Evolutionary conservation across 2,329 filamentous ascomycete species (phyloP).

Genomic region (Pyricularia grisea): DNA sequence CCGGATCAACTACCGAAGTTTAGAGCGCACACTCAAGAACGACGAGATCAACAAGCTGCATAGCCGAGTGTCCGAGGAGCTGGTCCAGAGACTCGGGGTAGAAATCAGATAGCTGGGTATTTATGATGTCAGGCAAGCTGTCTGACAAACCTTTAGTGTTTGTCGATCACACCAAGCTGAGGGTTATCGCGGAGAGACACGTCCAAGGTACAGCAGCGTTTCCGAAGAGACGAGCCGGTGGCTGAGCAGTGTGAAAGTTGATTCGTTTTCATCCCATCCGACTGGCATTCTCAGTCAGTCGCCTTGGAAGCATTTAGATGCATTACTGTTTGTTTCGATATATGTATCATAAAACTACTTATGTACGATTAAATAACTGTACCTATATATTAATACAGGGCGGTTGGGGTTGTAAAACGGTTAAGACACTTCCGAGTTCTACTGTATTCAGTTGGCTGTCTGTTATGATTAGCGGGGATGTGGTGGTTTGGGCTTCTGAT

Average conservation of each 20-base stretch:
- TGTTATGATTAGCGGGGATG: not conserved
- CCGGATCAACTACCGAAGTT: conserved; percentile 83
- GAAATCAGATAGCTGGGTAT: conserved; percentile 56
- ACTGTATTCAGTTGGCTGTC: not conserved
- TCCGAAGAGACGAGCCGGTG: not conserved
- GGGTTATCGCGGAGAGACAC: not conserved
- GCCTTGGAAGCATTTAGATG: not conserved
- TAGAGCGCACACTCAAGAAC: conserved; percentile 84
- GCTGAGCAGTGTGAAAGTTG: not conserved
- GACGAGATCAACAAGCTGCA: conserved; percentile 72
- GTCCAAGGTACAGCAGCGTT: not conserved
- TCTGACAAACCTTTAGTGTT: not conserved
- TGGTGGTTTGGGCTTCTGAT: not conserved
- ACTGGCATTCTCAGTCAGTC: not conserved
- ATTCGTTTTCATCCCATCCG: not conserved
- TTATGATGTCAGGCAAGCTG: not conserved
- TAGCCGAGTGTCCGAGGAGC: conserved; percentile 49
- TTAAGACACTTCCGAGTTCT: not conserved
- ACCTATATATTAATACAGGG: not conserved
- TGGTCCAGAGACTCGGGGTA: conserved; percentile 67
- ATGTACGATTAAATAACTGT: not conserved
- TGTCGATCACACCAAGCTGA: not conserved
- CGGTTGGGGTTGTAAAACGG: not conserved
- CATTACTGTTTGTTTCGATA: not conserved
- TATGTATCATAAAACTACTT: not conserved